phyloP scores from a whole-genome alignment of 805 yeast species.

The Isabelozyma heimii region DNA sequence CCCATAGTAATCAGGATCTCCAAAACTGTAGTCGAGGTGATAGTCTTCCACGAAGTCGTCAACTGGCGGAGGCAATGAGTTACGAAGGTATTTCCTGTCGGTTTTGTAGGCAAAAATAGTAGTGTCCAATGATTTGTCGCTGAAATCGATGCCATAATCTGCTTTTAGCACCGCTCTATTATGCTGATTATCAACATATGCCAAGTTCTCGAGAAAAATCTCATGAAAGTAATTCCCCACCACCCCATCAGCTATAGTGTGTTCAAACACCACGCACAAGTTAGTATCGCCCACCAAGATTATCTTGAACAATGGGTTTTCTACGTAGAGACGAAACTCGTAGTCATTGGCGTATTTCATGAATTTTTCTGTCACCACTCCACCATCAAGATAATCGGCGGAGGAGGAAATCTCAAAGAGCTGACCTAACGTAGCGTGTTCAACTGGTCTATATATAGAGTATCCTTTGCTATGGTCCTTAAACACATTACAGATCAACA shows the following conservation, averaged over 20 bases:
- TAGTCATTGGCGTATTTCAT: slow-evolving; percentile 20
- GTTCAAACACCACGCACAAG: slow-evolving; percentile 30
- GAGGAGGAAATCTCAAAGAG: slow-evolving; percentile 12
- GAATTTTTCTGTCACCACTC: slow-evolving; percentile 23
- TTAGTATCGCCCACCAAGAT: slow-evolving; percentile 18
- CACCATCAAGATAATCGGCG: slow-evolving; percentile 9
- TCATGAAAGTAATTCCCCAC: slow-evolving; percentile 35
- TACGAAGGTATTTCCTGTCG: slow-evolving; percentile 17
- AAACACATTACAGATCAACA: slow-evolving; percentile 30
- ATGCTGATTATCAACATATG: slow-evolving; percentile 9
- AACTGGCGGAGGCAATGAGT: slow-evolving; percentile 34
- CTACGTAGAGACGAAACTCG: slow-evolving; percentile 16
- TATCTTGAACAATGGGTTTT: slow-evolving; percentile 28
- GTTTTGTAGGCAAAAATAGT: slow-evolving; percentile 17
- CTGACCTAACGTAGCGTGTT: slow-evolving; percentile 20
- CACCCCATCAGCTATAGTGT: slow-evolving; percentile 39
- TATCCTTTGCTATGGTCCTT: slow-evolving; percentile 7
- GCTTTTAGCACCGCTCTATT: slow-evolving; percentile 5
- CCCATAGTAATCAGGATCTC: slow-evolving; percentile 21
- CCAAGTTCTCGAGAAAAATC: slow-evolving; percentile 25
- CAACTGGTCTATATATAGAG: slow-evolving; percentile 22
- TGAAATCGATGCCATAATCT: slow-evolving; percentile 11
- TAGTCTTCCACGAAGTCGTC: slow-evolving; percentile 27
- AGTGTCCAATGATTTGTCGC: slow-evolving; percentile 8
- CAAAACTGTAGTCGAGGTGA: slow-evolving; percentile 21